A percentile compares a stretch with the other conserved stretches of the same genome.
Evolutionary conservation across 1,139 yeast genomes (phyloP).

Genomic region (Sugiyamaella paludigena): DNA sequence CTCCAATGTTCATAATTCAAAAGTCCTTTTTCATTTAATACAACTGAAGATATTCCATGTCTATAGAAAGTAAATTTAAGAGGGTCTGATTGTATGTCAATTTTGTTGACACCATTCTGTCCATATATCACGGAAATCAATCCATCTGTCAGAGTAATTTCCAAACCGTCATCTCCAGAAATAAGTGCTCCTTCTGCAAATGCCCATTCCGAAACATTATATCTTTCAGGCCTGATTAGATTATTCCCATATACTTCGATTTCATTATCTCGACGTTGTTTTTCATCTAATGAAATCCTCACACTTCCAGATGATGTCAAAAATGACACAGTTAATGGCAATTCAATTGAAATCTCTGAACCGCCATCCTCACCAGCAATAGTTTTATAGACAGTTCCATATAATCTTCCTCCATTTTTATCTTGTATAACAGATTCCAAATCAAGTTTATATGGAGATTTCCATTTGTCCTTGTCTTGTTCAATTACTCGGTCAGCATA

Average conservation of each 20-base stretch:
- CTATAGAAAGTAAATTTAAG: slow-evolving; percentile 51
- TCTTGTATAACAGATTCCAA: slow-evolving; percentile 39
- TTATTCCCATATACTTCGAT: slow-evolving; percentile 32
- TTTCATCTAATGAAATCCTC: slow-evolving; percentile 66
- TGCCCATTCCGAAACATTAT: slow-evolving; percentile 64
- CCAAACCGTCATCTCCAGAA: slow-evolving; percentile 13
- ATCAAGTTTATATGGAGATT: slow-evolving; percentile 57
- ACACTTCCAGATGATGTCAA: slow-evolving; percentile 51
- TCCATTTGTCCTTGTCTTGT: slow-evolving; percentile 28
- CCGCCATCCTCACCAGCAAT: neutral
- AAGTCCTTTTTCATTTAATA: slow-evolving; percentile 65
- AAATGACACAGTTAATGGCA: slow-evolving; percentile 59
- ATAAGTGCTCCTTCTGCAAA: slow-evolving; percentile 37
- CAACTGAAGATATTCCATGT: slow-evolving; percentile 48
- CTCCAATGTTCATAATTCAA: slow-evolving; percentile 81
- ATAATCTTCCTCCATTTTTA: slow-evolving; percentile 25
- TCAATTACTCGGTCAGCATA: slow-evolving; percentile 53
- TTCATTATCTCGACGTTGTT: slow-evolving; percentile 40
- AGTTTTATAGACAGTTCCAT: slow-evolving; percentile 10
- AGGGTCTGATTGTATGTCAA: slow-evolving; percentile 49
- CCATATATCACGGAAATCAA: slow-evolving; percentile 42
- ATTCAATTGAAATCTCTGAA: slow-evolving; percentile 38
- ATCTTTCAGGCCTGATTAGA: slow-evolving; percentile 45
- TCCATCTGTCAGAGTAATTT: slow-evolving; percentile 13
- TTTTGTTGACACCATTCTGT: slow-evolving; percentile 32